These are phyloP conservation scores for Geranium incanum DNA, from an alignment of 441 rosid genomes.

Conservation along the genomic window DNA sequence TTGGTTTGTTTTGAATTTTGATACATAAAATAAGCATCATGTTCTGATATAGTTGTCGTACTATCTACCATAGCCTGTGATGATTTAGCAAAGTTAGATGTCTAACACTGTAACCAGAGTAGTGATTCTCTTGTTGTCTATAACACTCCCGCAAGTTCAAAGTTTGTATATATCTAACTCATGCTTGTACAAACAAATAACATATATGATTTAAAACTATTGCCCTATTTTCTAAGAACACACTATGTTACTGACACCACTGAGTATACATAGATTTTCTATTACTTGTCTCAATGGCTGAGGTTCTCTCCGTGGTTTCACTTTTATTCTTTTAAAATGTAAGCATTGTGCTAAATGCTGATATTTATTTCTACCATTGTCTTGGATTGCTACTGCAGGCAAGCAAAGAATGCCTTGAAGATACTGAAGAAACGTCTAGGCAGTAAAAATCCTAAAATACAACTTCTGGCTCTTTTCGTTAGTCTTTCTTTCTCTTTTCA, in stretches of 20 bases:
- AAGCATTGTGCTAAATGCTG: neutral
- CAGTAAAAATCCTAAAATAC: slow-evolving; percentile 79
- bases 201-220: neutral
- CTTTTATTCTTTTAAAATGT: neutral
- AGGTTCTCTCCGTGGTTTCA: neutral
- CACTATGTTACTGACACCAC: neutral
- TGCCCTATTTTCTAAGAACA: neutral
- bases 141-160: neutral
- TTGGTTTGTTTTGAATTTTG: neutral
- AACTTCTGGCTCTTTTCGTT: slow-evolving; percentile 81
- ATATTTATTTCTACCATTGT: slow-evolving; percentile 12
- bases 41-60: neutral
- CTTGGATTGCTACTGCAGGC: slow-evolving; percentile 43
- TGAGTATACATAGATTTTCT: neutral
- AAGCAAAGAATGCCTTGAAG: slow-evolving; percentile 88
- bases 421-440: slow-evolving; percentile 83
- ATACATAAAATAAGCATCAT: neutral
- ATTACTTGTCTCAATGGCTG: neutral
- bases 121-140: neutral
- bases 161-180: neutral
- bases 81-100: neutral
- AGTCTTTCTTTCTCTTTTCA: slow-evolving; percentile 28
- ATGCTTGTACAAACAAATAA: neutral
- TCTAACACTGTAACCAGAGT: neutral
- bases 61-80: neutral